Evolutionary conservation across 176 grass and related monocot species (phyloP).

Genomic region (Sorghum bicolor): DNA sequence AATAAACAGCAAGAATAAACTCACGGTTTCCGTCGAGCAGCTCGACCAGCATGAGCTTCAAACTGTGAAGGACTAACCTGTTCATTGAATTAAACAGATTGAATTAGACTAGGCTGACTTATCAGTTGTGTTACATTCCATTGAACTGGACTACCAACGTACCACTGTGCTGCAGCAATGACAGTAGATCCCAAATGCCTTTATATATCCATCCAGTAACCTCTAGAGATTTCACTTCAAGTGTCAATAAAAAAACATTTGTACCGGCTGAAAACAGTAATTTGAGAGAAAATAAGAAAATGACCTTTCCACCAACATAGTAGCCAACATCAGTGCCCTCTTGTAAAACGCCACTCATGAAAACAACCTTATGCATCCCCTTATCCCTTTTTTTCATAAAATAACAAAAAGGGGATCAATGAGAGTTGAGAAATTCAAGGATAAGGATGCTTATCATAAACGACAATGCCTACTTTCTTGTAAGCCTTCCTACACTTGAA

Average conservation of each 20-base stretch:
- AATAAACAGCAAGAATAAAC: conserved; percentile 30
- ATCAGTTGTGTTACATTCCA: background rate
- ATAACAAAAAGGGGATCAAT: conserved; percentile 20
- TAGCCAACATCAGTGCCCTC: conserved; percentile 76
- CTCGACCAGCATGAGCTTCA: conserved; percentile 91
- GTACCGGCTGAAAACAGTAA: background rate
- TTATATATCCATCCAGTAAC: conserved; percentile 91
- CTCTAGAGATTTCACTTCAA: conserved; percentile 55
- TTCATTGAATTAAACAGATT: conserved; percentile 35
- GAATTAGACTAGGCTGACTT: background rate
- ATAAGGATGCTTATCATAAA: background rate
- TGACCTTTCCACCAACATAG: conserved; percentile 83
- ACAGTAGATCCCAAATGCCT: conserved; percentile 88
- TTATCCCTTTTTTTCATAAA: conserved; percentile 48
- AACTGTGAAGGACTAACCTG: conserved; percentile 98
- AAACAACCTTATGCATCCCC: conserved; percentile 69
- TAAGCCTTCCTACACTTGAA: conserved; percentile 44
- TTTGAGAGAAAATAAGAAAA: conserved; percentile 2
- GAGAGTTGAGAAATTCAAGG: background rate
- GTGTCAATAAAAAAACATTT: conserved; percentile 26
- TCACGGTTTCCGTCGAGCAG: conserved; percentile 93
- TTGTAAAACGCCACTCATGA: conserved; percentile 68
- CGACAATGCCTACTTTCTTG: conserved; percentile 53
- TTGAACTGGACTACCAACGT: conserved; percentile 25
- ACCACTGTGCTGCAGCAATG: conserved; percentile 85